Conservation (phyloP, 139 green algal species). For the Chlamydomonas sp. region DNA sequence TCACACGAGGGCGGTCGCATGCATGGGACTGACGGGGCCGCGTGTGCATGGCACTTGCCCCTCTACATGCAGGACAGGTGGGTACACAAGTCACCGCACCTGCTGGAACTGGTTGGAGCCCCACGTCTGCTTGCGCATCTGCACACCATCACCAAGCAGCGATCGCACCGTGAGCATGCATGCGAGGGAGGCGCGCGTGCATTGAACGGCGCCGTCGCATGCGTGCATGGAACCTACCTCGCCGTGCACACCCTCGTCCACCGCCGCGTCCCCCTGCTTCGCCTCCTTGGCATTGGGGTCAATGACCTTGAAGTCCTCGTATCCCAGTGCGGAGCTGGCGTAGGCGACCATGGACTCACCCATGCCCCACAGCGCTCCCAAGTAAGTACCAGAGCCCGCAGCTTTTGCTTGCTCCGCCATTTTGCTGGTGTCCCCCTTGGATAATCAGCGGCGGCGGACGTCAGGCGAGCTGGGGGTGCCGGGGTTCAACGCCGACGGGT, state of each 20-base stretch:
- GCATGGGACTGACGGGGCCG: no score
- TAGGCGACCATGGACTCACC: conserved; percentile 24
- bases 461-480: neutral
- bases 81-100: neutral
- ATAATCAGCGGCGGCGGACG: neutral
- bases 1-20: neutral
- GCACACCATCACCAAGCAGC: neutral
- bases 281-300: conserved; percentile 34
- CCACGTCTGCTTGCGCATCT: conserved; percentile 42
- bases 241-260: conserved; percentile 18
- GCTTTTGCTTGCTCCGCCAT: conserved; percentile 4
- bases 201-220: neutral
- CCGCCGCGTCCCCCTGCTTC: conserved; percentile 14
- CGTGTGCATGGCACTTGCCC: no score
- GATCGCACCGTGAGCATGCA: neutral
- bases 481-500: no score
- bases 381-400: neutral
- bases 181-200: neutral
- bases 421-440: neutral
- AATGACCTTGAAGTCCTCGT: conserved; percentile 36
- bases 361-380: conserved; percentile 21
- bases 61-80: neutral
- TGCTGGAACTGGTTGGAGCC: conserved; percentile 45
- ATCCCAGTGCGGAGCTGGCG: conserved; percentile 37
- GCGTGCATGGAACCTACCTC: conserved; percentile 14